Evolutionary conservation across 805 yeast genomes (phyloP).

Genomic region (Citeromyces matritensis): DNA sequence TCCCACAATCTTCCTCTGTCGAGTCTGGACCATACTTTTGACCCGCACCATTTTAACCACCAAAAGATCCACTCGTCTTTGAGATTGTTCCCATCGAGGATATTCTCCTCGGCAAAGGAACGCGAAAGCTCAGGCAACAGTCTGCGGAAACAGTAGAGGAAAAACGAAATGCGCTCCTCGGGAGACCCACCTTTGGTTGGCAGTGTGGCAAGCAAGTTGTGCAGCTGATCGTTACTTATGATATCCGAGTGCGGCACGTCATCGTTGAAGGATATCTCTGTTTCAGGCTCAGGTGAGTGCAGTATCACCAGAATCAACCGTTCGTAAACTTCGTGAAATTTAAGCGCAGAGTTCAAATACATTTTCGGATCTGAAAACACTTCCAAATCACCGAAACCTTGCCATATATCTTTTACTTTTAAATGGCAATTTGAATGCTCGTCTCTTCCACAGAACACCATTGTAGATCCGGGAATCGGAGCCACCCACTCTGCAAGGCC

Average conservation of each 20-base stretch:
- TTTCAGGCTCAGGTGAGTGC: slow-evolving; percentile 47
- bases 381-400: slow-evolving; percentile 16
- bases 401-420: slow-evolving; percentile 14
- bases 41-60: slow-evolving; percentile 91
- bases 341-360: slow-evolving; percentile 15
- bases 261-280: slow-evolving; percentile 3
- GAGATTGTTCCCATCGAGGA: slow-evolving; percentile 38
- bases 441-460: slow-evolving; percentile 42
- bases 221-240: neutral
- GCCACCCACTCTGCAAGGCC: slow-evolving; percentile 87
- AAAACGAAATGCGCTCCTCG: slow-evolving; percentile 54
- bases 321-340: slow-evolving; percentile 60
- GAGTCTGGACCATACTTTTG: slow-evolving; percentile 65
- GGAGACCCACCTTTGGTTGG: slow-evolving; percentile 48
- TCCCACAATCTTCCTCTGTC: slow-evolving; percentile 92
- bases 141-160: slow-evolving; percentile 45
- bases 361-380: neutral
- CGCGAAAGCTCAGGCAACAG: slow-evolving; percentile 62
- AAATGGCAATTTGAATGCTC: slow-evolving; percentile 20
- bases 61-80: slow-evolving; percentile 86
- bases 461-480: slow-evolving; percentile 35
- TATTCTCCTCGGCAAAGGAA: slow-evolving; percentile 69
- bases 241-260: neutral
- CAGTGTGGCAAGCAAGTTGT: slow-evolving; percentile 13
- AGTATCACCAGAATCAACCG: slow-evolving; percentile 59